Percentiles rank a stretch among this genome's conserved stretches.
These are phyloP conservation scores for Vitellaria paradoxa DNA, from an alignment of 179 eudicot genomes.

Conservation along the genomic window DNA sequence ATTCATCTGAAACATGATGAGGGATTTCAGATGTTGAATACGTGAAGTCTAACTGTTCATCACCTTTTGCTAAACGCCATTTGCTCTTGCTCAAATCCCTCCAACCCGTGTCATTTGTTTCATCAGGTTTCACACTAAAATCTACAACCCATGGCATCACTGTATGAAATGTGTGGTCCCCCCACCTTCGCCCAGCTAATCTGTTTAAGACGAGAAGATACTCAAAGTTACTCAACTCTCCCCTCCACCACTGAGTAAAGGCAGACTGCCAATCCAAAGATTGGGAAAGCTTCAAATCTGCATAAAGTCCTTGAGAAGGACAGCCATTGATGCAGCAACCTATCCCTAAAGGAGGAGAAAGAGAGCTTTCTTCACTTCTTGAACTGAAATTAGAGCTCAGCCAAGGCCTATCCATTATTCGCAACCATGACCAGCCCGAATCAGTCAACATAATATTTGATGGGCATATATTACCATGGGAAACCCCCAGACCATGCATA, in stretches of 20 bases:
- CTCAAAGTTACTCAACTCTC: slow-evolving; percentile 85
- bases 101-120: slow-evolving; percentile 64
- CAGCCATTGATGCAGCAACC: slow-evolving; percentile 43
- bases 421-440: slow-evolving; percentile 82
- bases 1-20: slow-evolving; percentile 96
- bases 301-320: slow-evolving; percentile 51
- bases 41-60: slow-evolving; percentile 95
- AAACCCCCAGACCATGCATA: slow-evolving; percentile 72
- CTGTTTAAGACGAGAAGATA: slow-evolving; percentile 80
- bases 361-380: slow-evolving; percentile 24
- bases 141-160: slow-evolving; percentile 99
- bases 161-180: slow-evolving; percentile 86
- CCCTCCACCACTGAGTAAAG: slow-evolving; percentile 80
- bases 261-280: slow-evolving; percentile 61
- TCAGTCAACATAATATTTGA: slow-evolving; percentile 55
- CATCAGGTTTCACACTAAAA: slow-evolving; percentile 82
- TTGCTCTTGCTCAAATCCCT: slow-evolving; percentile 90
- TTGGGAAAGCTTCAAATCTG: slow-evolving; percentile 55
- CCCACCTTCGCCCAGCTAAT: slow-evolving; percentile 97
- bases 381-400: slow-evolving; percentile 22
- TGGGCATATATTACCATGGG: slow-evolving; percentile 81
- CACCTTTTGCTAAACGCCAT: slow-evolving; percentile 99
- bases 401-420: slow-evolving; percentile 44
- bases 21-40: slow-evolving; percentile 92
- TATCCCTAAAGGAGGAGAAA: slow-evolving; percentile 13